phyloP scores from a whole-genome alignment of 2,329 filamentous ascomycete genomes.

The Diaporthe longicolla region DNA sequence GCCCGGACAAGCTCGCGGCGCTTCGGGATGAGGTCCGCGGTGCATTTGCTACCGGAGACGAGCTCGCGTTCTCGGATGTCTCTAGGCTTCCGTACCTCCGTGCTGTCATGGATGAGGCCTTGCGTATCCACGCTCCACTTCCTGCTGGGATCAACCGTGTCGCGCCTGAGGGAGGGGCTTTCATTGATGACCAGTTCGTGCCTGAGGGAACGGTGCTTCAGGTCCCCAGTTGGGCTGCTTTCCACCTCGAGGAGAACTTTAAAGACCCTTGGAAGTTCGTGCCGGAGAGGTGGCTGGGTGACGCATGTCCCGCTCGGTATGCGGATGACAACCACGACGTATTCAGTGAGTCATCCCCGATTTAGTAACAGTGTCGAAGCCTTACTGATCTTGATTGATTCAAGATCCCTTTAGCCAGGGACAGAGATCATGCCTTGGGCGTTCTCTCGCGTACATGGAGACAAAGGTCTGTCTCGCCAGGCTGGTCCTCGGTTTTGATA shows the following conservation, averaged over 20 bases:
- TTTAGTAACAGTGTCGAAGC: neutral
- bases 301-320: conserved; percentile 34
- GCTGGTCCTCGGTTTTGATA: conserved; percentile 47
- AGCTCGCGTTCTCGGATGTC: conserved; percentile 40
- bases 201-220: conserved; percentile 54
- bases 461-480: conserved; percentile 44
- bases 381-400: neutral
- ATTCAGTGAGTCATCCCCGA: conserved; percentile 31
- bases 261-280: conserved; percentile 47
- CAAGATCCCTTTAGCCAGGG: conserved; percentile 39
- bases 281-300: conserved; percentile 52
- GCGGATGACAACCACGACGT: conserved; percentile 40
- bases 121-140: conserved; percentile 45
- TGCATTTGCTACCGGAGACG: neutral
- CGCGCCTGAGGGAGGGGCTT: conserved; percentile 44
- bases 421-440: conserved; percentile 41
- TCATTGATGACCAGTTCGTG: conserved; percentile 44
- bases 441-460: conserved; percentile 47
- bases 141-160: conserved; percentile 39
- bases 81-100: conserved; percentile 39
- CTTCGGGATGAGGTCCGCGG: conserved; percentile 39
- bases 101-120: conserved; percentile 41
- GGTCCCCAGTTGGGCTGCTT: conserved; percentile 46
- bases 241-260: conserved; percentile 49
- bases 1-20: conserved; percentile 35